A percentile compares a stretch with the other conserved stretches of the same genome.
Evolutionary conservation across 2,329 filamentous ascomycete genomes (phyloP).

Genomic region (Pestalotiopsis sp.): DNA sequence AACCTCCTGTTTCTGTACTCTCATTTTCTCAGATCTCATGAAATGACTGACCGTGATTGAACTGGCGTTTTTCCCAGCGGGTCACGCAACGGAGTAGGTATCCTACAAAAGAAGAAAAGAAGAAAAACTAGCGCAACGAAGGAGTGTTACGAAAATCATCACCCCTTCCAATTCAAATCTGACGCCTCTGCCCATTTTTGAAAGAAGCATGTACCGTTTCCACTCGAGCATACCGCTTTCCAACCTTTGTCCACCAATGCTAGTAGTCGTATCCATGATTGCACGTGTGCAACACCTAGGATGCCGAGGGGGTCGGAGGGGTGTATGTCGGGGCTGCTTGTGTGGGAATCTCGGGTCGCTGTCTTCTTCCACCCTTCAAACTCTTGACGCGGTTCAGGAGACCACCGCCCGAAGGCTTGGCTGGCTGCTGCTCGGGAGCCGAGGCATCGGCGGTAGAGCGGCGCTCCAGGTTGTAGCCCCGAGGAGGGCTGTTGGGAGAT

Average conservation of each 20-base stretch:
- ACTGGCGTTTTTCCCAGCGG: neutral
- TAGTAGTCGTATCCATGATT: neutral
- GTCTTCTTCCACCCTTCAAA: conserved; percentile 70
- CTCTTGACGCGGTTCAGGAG: conserved; percentile 82
- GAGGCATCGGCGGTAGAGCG: conserved; percentile 63
- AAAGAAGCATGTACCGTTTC: neutral
- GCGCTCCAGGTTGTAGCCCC: conserved; percentile 59
- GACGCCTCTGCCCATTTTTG: neutral
- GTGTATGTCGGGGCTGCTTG: conserved; percentile 20
- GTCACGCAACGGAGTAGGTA: conserved; percentile 13
- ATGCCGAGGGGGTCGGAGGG: conserved; percentile 18
- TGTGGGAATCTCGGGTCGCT: conserved; percentile 37
- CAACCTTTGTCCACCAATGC: neutral
- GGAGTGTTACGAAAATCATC: neutral
- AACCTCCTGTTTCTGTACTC: neutral
- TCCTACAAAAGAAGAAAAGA: conserved; percentile 17
- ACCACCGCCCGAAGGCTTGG: conserved; percentile 49
- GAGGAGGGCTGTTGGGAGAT: conserved; percentile 62
- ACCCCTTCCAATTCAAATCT: neutral
- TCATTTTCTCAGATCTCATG: conserved; percentile 9
- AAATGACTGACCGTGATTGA: conserved; percentile 5
- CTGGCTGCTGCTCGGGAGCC: conserved; percentile 25
- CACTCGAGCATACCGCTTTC: neutral
- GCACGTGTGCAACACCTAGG: neutral
- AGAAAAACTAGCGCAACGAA: conserved; percentile 7